Conservation (phyloP, 2,329 filamentous ascomycete species). For the Acarospora socialis region DNA sequence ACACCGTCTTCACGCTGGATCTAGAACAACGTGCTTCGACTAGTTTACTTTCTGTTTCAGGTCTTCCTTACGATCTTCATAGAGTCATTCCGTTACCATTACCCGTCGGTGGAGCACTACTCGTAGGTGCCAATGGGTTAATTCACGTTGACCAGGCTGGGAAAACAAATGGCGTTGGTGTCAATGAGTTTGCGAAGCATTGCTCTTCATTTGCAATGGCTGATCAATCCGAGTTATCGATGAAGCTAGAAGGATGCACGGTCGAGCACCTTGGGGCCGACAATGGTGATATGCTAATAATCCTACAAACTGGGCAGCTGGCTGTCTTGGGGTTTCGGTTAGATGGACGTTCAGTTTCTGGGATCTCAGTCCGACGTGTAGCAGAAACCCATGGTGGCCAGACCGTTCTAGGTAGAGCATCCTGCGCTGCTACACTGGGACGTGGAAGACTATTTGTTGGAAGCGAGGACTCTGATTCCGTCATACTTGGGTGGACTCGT, state of each 20-base stretch:
- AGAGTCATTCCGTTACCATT: conserved; percentile 68
- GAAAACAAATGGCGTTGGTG: conserved; percentile 79
- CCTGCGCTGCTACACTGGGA: conserved; percentile 55
- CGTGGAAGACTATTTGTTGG: conserved; percentile 66
- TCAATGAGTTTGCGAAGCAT: conserved; percentile 78
- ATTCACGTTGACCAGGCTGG: conserved; percentile 94
- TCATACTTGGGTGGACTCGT: conserved; percentile 65
- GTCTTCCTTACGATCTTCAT: conserved; percentile 76
- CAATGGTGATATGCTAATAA: conserved; percentile 69
- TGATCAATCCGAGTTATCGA: conserved; percentile 67
- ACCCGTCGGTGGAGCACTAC: conserved; percentile 74
- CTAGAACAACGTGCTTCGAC: conserved; percentile 88
- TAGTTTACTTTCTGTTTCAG: conserved; percentile 71
- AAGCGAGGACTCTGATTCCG: conserved; percentile 68
- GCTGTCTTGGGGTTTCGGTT: conserved; percentile 68
- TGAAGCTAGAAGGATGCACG: conserved; percentile 68
- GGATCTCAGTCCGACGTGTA: conserved; percentile 58
- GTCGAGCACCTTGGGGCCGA: conserved; percentile 64
- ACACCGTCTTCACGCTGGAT: conserved; percentile 91
- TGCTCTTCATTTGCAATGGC: conserved; percentile 70
- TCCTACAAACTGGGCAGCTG: conserved; percentile 61
- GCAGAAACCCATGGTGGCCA: conserved; percentile 47
- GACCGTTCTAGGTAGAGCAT: conserved; percentile 46
- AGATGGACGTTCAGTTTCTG: conserved; percentile 83
- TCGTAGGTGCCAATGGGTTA: conserved; percentile 78